A percentile compares a stretch with the other conserved stretches of the same genome.
phyloP scores from a whole-genome alignment of 805 yeast genomes.

The Priceomyces castillae region DNA sequence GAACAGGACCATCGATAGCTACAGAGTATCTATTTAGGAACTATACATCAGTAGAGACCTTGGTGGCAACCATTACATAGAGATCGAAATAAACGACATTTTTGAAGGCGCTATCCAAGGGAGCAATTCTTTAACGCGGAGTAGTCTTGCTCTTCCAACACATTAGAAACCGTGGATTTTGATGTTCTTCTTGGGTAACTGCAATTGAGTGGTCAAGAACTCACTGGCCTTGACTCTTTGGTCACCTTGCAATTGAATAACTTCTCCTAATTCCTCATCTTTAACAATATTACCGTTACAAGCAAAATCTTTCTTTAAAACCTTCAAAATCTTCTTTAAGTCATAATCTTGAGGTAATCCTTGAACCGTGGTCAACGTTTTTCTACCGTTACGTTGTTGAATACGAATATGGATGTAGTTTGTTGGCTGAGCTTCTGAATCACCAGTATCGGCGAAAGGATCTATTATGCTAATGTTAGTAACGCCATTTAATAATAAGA shows the following conservation, averaged over 20 bases:
- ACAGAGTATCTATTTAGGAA: slow-evolving; percentile 1
- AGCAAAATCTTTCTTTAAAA: slow-evolving; percentile 95
- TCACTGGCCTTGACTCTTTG: slow-evolving; percentile 96
- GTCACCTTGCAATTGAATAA: slow-evolving; percentile 97
- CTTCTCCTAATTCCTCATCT: slow-evolving; percentile 94
- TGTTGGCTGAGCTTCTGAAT: slow-evolving; percentile 94
- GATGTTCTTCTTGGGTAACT: slow-evolving; percentile 91
- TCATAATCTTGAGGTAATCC: slow-evolving; percentile 96
- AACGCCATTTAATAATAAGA: not conserved
- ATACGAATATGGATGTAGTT: slow-evolving; percentile 97
- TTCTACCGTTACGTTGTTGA: slow-evolving; percentile 99
- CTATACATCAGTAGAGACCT: not conserved
- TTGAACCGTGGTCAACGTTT: slow-evolving; percentile 96
- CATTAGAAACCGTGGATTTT: slow-evolving; percentile 94
- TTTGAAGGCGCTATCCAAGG: not conserved
- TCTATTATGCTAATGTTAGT: slow-evolving; percentile 43
- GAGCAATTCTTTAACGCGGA: not conserved
- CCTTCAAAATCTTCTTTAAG: slow-evolving; percentile 87
- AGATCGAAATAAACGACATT: not conserved
- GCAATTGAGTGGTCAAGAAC: slow-evolving; percentile 81
- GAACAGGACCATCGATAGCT: not conserved
- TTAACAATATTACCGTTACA: slow-evolving; percentile 98
- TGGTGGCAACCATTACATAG: not conserved
- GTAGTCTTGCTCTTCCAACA: slow-evolving; percentile 2
- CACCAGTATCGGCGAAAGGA: slow-evolving; percentile 99